A percentile compares a stretch with the other conserved stretches of the same genome.
Conservation (phyloP, 768 basidiomycete genomes). For the Boletus reticuloceps region DNA sequence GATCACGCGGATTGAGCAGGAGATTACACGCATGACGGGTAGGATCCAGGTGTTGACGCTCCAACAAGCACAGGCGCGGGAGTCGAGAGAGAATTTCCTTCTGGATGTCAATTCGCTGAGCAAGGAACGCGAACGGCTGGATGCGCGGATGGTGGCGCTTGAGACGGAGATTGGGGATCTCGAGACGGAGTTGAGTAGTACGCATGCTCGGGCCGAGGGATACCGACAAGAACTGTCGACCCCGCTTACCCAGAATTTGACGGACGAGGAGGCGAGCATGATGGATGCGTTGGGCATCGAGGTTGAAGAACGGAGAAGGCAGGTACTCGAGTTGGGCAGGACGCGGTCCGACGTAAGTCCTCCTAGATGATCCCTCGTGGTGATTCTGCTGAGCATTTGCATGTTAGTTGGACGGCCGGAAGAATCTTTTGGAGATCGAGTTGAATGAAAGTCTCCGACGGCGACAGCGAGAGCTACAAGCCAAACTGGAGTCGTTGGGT, state of each 20-base stretch:
- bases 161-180: slow-evolving; percentile 71
- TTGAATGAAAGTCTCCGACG: slow-evolving; percentile 85
- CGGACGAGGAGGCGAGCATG: slow-evolving; percentile 62
- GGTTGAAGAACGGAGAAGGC: slow-evolving; percentile 70
- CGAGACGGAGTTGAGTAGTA: slow-evolving; percentile 62
- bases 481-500: slow-evolving; percentile 73
- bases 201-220: slow-evolving; percentile 61
- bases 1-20: slow-evolving; percentile 76
- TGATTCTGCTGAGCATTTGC: background rate
- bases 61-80: slow-evolving; percentile 68
- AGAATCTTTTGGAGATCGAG: slow-evolving; percentile 87
- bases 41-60: slow-evolving; percentile 66
- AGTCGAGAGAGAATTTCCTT: slow-evolving; percentile 62
- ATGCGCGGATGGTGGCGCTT: slow-evolving; percentile 56
- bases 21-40: slow-evolving; percentile 75
- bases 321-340: slow-evolving; percentile 65
- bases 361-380: background rate
- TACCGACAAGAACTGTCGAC: slow-evolving; percentile 68
- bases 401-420: slow-evolving; percentile 56
- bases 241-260: slow-evolving; percentile 73
- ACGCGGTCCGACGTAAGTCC: slow-evolving; percentile 64
- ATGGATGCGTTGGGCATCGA: slow-evolving; percentile 72
- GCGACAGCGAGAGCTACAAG: slow-evolving; percentile 72
- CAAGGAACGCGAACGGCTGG: slow-evolving; percentile 69
- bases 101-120: slow-evolving; percentile 58